These are phyloP conservation scores for Hericium coralloides DNA, from an alignment of 768 basidiomycete species.

Conservation along the genomic window DNA sequence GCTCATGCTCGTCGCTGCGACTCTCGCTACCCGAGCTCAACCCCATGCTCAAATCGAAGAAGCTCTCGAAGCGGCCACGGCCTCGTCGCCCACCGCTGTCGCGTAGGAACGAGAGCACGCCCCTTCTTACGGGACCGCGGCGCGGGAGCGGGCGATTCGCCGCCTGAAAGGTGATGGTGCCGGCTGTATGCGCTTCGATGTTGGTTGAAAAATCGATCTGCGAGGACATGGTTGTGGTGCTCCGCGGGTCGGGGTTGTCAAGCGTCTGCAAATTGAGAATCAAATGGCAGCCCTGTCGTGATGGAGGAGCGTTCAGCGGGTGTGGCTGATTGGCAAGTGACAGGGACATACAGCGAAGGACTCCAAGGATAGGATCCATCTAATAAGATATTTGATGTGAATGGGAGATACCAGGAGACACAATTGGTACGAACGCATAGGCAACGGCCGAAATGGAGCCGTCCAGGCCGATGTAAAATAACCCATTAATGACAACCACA, in stretches of 20 bases:
- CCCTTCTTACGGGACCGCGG: too few relatives aligned
- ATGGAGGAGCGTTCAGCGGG: background rate
- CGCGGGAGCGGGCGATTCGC: too few relatives aligned
- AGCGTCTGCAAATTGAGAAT: constrained; percentile 2
- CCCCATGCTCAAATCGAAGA: too few relatives aligned
- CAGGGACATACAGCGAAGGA: background rate
- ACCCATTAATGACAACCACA: constrained; percentile 8
- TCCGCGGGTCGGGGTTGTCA: background rate
- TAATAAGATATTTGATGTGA: background rate
- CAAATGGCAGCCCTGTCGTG: background rate
- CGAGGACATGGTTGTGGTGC: background rate
- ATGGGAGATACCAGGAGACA: background rate
- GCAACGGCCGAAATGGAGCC: constrained; percentile 5
- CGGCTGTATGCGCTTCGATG: background rate
- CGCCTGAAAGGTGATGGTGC: background rate
- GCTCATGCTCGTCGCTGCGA: too few relatives aligned
- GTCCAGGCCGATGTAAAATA: constrained; percentile 8
- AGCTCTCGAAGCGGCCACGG: too few relatives aligned
- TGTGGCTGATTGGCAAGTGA: background rate
- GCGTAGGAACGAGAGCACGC: too few relatives aligned
- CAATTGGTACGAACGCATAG: background rate
- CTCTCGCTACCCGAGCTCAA: too few relatives aligned
- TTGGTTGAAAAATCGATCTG: background rate
- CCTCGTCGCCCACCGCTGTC: too few relatives aligned
- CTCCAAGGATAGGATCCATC: constrained; percentile 1